Evolutionary conservation across 805 yeast genomes (phyloP).

Genomic region (Jamesozyma gamospora): DNA sequence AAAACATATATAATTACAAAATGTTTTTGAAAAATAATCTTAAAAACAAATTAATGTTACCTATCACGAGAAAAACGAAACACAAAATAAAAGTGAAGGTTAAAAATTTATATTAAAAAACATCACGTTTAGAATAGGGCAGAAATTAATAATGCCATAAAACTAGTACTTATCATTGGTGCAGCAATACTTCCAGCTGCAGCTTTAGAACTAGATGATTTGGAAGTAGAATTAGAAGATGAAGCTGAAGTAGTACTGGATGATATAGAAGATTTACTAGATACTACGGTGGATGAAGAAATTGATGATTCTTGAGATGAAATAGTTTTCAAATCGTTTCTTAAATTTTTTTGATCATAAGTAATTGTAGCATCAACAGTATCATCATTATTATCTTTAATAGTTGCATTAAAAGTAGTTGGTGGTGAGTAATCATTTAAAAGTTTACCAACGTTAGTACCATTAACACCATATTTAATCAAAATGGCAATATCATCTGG

Average conservation of each 20-base stretch:
- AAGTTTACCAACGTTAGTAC: constrained; percentile 36
- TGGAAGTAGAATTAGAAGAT: constrained; percentile 6
- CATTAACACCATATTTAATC: constrained; percentile 40
- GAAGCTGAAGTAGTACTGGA: constrained; percentile 15
- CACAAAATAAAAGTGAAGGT: too few relatives aligned
- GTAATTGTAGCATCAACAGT: constrained; percentile 31
- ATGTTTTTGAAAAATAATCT: too few relatives aligned
- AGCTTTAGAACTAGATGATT: constrained; percentile 17
- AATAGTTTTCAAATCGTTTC: constrained; percentile 27
- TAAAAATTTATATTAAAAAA: too few relatives aligned
- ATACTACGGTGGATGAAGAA: constrained; percentile 12
- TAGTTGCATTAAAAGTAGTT: constrained; percentile 33
- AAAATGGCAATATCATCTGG: constrained; percentile 35
- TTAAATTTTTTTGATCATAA: constrained; percentile 29
- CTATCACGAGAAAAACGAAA: too few relatives aligned
- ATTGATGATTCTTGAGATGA: constrained; percentile 11
- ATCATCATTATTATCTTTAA: constrained; percentile 30
- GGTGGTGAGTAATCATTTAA: constrained; percentile 31
- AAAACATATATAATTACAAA: too few relatives aligned
- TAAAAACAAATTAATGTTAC: too few relatives aligned
- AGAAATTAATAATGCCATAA: constrained; percentile 30
- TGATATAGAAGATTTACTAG: constrained; percentile 12
- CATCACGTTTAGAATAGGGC: constrained; percentile 34
- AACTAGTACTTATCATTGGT: constrained; percentile 10
- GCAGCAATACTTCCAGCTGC: constrained; percentile 7